Evolutionary conservation across 176 grass and related monocot species (phyloP).

Genomic region (Bothriochloa decipiens): DNA sequence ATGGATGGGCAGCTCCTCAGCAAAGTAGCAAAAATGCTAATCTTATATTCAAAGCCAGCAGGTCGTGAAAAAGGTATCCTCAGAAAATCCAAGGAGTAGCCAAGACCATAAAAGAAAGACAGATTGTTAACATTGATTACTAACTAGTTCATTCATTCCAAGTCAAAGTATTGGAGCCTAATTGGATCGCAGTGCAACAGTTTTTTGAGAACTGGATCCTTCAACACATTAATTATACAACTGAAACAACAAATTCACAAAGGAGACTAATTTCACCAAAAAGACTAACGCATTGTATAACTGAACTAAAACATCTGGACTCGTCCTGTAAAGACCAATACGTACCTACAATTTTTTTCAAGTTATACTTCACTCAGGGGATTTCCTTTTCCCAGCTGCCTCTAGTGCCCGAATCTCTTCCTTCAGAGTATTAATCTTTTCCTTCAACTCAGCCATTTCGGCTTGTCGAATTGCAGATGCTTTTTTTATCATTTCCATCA

Average conservation of each 20-base stretch:
- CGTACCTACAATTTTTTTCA: background rate
- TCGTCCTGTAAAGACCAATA: background rate
- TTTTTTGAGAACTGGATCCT: background rate
- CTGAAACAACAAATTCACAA: background rate
- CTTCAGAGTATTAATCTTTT: conserved; percentile 13
- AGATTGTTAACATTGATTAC: background rate
- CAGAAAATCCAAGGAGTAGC: background rate
- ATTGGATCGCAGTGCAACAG: background rate
- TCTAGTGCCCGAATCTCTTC: conserved; percentile 24
- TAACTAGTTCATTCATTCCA: background rate
- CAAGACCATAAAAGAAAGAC: background rate
- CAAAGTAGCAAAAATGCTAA: background rate
- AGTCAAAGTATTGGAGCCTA: background rate
- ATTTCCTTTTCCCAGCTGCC: background rate
- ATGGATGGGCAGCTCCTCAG: background rate
- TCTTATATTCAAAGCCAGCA: background rate
- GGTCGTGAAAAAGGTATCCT: background rate
- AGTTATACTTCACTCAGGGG: background rate
- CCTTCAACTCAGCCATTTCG: background rate
- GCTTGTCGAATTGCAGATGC: background rate
- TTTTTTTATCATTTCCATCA: conserved; percentile 24
- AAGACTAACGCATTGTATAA: conserved; percentile 1
- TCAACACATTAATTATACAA: background rate
- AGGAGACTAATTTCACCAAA: background rate
- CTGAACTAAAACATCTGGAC: background rate